Percentiles rank a stretch among this genome's conserved stretches.
phyloP scores from a whole-genome alignment of 139 green algal species.

The Coelastrella sp. region DNA sequence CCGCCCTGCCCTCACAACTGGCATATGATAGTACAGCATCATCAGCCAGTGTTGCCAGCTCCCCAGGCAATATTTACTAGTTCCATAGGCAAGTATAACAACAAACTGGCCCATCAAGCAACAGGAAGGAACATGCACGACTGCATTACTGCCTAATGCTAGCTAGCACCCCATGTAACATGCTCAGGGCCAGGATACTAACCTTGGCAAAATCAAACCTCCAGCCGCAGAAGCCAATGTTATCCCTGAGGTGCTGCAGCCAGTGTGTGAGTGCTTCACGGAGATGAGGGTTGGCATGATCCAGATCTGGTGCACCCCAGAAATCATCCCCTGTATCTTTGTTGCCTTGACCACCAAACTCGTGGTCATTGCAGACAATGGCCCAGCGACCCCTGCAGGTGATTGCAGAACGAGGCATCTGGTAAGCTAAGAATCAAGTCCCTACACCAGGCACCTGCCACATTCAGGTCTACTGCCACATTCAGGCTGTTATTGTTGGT shows the following conservation, averaged over 20 bases:
- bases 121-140: too few relatives aligned
- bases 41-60: too few relatives aligned
- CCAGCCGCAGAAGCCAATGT: conserved; percentile 90
- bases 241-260: conserved; percentile 80
- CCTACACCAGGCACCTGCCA: not conserved
- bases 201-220: conserved; percentile 89
- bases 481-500: too few relatives aligned
- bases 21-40: too few relatives aligned
- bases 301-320: conserved; percentile 84
- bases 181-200: not conserved
- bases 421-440: not conserved
- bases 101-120: too few relatives aligned
- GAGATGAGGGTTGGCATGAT: conserved; percentile 88
- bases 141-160: too few relatives aligned
- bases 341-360: conserved; percentile 78
- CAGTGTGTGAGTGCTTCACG: conserved; percentile 79
- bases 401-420: conserved; percentile 64
- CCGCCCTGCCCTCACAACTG: too few relatives aligned
- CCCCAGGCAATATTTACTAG: too few relatives aligned
- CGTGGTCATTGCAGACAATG: conserved; percentile 82
- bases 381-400: conserved; percentile 79
- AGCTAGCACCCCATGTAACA: too few relatives aligned
- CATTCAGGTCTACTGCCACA: too few relatives aligned
- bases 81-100: too few relatives aligned
- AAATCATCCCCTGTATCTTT: conserved; percentile 79